Percentiles rank a stretch among this genome's conserved stretches.
These are phyloP conservation scores for Lentinus tigrinus DNA, from an alignment of 768 basidiomycete species.

Conservation along the genomic window DNA sequence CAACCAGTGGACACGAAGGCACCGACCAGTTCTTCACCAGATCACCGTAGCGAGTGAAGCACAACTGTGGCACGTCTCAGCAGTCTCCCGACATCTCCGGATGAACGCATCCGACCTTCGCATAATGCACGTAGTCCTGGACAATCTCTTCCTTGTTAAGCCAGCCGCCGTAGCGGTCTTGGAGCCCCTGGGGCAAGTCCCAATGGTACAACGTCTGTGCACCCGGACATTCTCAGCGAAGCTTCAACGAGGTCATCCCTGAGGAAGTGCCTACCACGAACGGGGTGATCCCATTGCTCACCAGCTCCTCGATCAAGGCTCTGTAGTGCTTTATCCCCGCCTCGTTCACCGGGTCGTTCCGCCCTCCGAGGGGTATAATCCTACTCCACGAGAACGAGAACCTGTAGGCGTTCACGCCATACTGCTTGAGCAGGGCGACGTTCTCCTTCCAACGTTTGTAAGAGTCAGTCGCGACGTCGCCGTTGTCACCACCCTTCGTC, in stretches of 20 bases:
- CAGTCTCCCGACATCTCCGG: no score
- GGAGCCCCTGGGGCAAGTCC: constrained; percentile 52
- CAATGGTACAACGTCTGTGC: constrained; percentile 48
- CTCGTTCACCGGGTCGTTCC: constrained; percentile 45
- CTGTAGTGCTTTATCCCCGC: constrained; percentile 48
- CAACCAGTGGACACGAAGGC: not conserved
- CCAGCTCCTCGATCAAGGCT: constrained; percentile 42
- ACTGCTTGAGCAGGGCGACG: constrained; percentile 42
- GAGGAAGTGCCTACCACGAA: constrained; percentile 35
- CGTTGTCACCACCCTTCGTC: constrained; percentile 42
- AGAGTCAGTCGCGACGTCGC: constrained; percentile 47
- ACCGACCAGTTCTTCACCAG: constrained; percentile 47
- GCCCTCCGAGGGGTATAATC: constrained; percentile 49
- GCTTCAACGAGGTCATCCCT: not conserved
- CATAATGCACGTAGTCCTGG: constrained; percentile 46
- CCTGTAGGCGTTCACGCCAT: constrained; percentile 48
- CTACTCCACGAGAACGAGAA: constrained; percentile 57
- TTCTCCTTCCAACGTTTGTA: constrained; percentile 44
- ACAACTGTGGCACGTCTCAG: constrained; percentile 26
- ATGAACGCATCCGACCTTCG: constrained; percentile 35
- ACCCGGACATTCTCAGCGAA: not conserved
- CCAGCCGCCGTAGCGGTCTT: constrained; percentile 51
- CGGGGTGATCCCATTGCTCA: constrained; percentile 44
- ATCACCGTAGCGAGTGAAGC: constrained; percentile 48
- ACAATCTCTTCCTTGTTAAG: constrained; percentile 46